Base-by-base conservation (phyloP, 2,329 filamentous ascomycete species). In the Xylaria sp. region DNA sequence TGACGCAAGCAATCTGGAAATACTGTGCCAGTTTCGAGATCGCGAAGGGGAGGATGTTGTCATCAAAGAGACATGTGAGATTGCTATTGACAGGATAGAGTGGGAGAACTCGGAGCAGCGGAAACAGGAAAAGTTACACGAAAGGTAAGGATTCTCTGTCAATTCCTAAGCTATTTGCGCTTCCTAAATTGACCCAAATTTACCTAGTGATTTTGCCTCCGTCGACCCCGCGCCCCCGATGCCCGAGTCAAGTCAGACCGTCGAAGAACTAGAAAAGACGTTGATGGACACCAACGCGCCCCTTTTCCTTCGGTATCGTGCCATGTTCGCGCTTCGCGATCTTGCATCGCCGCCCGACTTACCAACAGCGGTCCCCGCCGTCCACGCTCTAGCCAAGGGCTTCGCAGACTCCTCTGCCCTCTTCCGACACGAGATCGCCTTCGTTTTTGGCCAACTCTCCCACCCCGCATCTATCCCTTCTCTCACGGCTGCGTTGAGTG, bases 381-480 rank as follows among this genome's bases (percentile, higher is more conserved):
- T 99, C 63, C 87, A 91, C 54, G 93, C 94, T 12, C 88, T 99
- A 56, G 94, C 96, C 55, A 91, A 90, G 78, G 96, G 96, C 18
- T 90, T 99, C 75, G 85, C 86, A 39, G 96, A 99, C 80, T 86
- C 90, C 20, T 98, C 94, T 58, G 94, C 94, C 5, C 89, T 99
- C 8, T 98, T 99, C 87, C 91, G 96, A 74, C 96, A 99, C 83
- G 96, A 99, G 80, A 94, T 99, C 73, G 96, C 96, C 15, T 99
- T 99, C 80, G 96, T 99, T 15, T 99, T 99, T 75, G 96, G 96
- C 65, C 96, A 99, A 81, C 86, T 99, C 62, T 94, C 92, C 65
- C 96, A 99, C 78, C 96, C 96, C 1, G 95, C 95, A n/a, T 97
- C 94, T 1, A 98, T 99, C 74, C 94, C 96, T 3, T 93, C 93